Evolutionary conservation across 495 filamentous ascomycete species (phyloP).

Genomic region (Friedmanniomyces endolithicus): DNA sequence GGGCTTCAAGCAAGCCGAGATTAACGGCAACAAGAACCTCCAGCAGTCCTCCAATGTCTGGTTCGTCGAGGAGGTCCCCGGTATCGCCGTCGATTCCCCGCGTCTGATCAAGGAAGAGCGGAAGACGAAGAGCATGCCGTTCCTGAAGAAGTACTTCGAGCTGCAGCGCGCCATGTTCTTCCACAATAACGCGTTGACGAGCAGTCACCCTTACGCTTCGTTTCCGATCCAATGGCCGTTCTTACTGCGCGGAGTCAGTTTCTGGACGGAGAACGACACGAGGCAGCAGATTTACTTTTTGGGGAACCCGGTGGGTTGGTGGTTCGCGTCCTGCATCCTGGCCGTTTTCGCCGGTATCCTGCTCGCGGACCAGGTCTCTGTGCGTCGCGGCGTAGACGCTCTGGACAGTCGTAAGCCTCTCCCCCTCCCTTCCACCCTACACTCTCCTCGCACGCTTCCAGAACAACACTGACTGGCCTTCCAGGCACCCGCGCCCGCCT

Average conservation of each 20-base stretch:
- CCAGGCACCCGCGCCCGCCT: slow-evolving; percentile 78
- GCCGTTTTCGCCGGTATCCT: slow-evolving; percentile 90
- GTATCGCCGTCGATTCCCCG: slow-evolving; percentile 51
- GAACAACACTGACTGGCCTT: background rate
- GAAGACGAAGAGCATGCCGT: slow-evolving; percentile 70
- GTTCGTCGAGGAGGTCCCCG: slow-evolving; percentile 83
- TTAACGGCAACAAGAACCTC: slow-evolving; percentile 98
- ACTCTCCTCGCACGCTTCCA: background rate
- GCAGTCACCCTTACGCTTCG: slow-evolving; percentile 88
- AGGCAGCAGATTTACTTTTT: slow-evolving; percentile 97
- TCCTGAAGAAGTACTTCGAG: slow-evolving; percentile 91
- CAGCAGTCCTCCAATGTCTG: slow-evolving; percentile 83
- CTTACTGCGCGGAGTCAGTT: slow-evolving; percentile 88
- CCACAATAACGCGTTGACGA: slow-evolving; percentile 96
- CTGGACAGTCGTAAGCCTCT: slow-evolving; percentile 74
- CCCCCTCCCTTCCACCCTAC: slow-evolving; percentile 16
- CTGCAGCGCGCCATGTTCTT: slow-evolving; percentile 97
- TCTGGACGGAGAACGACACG: slow-evolving; percentile 97
- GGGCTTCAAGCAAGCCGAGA: slow-evolving; percentile 93
- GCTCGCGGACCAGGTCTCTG: slow-evolving; percentile 82
- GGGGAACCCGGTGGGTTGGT: slow-evolving; percentile 95
- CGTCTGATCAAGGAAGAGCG: slow-evolving; percentile 59
- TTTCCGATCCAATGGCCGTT: slow-evolving; percentile 97
- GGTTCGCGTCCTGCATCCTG: slow-evolving; percentile 80
- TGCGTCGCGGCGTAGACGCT: slow-evolving; percentile 83